Evolutionary conservation across 495 filamentous ascomycete genomes (phyloP), one percentile per base, ranked within the genome.

Genomic region (Penicillium subrubescens): DNA sequence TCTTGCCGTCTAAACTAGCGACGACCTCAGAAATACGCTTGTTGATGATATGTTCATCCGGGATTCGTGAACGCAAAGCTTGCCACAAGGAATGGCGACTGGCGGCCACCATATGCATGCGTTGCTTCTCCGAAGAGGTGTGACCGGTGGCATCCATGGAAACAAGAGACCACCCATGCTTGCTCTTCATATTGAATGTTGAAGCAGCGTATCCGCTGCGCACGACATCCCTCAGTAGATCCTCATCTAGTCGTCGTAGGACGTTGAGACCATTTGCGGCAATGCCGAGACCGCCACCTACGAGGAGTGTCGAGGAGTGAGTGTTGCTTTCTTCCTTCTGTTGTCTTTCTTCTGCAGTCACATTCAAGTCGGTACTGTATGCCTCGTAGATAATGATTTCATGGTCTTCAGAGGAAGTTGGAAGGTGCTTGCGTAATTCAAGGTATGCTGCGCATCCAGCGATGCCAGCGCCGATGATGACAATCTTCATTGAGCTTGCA

Each of bases 401-500:
- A 60, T 69, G 48, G 25, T n/a, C 25, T 60, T n/a, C 60, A 12
- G 33, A 19, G 19, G 55, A 27, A 7, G 34, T 65, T 19, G 57
- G 56, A 35, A 66, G 63, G 66, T 78, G 72, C 61, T 84, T 82
- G 48, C 68, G 73, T 21, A 85, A 74, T 56, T 73, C 73, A 35
- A 84, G 75, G 63, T 83, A 82, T 29, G 74, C 74, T 14, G 78
- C 57, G 25, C 80, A 73, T 57, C 82, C 83, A 39, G 75, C 62
- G 59, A 84, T 81, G 37, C 83, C 83, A 60, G 71, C 83, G 55
- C 83, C 83, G 39, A 83, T 67, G 37, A 85, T 82, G 34, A 80
- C 72, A 50, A 85, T 78, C 63, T 81, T 82, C 83, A 82, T 85
- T 21, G 35, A 4, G 8, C 19, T 31, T 53, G 3, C 21, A 43